These are phyloP conservation scores for Papiliotrema flavescens DNA, from an alignment of 1,284 basidiomycete genomes.

Conservation along the genomic window DNA sequence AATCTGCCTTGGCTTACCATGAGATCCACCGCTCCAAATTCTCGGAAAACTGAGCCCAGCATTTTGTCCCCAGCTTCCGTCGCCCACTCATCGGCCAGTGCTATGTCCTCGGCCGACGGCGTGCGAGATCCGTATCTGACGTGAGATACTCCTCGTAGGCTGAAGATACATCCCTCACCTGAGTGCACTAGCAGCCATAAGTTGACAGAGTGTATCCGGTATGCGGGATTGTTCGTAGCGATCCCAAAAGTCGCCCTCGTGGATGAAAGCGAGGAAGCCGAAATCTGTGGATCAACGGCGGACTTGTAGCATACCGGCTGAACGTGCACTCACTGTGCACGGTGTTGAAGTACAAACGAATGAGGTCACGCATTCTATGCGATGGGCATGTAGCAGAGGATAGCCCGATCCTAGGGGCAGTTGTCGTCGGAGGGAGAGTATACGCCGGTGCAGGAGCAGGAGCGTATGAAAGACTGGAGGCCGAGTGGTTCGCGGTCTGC, in stretches of 20 bases:
- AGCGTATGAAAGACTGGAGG: no score
- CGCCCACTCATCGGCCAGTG: conserved; percentile 12
- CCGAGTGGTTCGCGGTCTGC: no score
- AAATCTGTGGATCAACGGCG: conserved; percentile 8
- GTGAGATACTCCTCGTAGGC: neutral
- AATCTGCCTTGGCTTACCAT: conserved; percentile 10
- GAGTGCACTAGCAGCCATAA: conserved; percentile 18
- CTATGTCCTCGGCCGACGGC: neutral
- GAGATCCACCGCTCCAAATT: conserved; percentile 18
- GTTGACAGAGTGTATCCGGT: conserved; percentile 2
- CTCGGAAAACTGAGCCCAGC: conserved; percentile 1
- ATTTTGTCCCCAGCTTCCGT: conserved; percentile 7
- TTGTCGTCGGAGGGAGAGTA: neutral
- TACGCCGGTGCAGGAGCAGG: no score
- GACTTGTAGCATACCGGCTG: neutral
- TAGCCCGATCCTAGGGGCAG: no score
- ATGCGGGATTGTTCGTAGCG: conserved; percentile 1
- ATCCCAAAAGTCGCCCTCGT: conserved; percentile 17
- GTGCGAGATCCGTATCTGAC: neutral
- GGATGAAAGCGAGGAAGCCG: conserved; percentile 12
- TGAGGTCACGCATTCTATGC: conserved; percentile 2
- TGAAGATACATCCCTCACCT: neutral
- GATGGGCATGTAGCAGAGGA: no score
- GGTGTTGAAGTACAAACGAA: conserved; percentile 11
- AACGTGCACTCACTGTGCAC: conserved; percentile 9